Percentiles rank a stretch among this genome's conserved stretches.
Conservation (phyloP, 2,329 filamentous ascomycete species). For the Dactylonectria macrodidyma region DNA sequence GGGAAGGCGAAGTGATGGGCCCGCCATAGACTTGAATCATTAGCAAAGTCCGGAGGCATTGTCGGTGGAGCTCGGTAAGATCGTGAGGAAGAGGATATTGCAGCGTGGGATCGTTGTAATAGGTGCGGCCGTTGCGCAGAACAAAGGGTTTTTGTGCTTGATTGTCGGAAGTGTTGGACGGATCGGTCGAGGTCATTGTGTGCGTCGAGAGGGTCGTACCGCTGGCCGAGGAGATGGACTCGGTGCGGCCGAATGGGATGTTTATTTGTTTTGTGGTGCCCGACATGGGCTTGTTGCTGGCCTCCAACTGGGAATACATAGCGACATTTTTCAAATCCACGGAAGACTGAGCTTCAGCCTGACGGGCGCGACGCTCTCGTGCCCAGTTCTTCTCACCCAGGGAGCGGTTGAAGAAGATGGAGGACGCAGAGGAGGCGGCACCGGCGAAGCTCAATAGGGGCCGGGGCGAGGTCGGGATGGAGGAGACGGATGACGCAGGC, state of each 20-base stretch:
- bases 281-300: constrained; percentile 49
- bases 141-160: constrained; percentile 70
- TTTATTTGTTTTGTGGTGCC: constrained; percentile 53
- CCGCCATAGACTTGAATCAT: constrained; percentile 86
- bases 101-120: constrained; percentile 80
- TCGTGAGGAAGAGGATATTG: constrained; percentile 92
- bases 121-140: constrained; percentile 84
- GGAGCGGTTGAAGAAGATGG: constrained; percentile 43
- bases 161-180: constrained; percentile 60
- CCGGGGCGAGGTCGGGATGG: constrained; percentile 37
- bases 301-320: constrained; percentile 53
- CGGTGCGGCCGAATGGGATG: constrained; percentile 57
- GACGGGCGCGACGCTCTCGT: constrained; percentile 42
- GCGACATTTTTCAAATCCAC: constrained; percentile 55
- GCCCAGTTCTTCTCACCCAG: constrained; percentile 38
- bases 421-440: constrained; percentile 32
- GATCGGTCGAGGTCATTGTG: constrained; percentile 66
- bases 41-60: constrained; percentile 87
- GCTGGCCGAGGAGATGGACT: constrained; percentile 64
- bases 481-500: constrained; percentile 33
- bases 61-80: constrained; percentile 87
- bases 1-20: constrained; percentile 80
- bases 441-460: constrained; percentile 33
- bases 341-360: constrained; percentile 40
- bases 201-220: constrained; percentile 60